A percentile compares a stretch with the other conserved stretches of the same genome.
These are phyloP conservation scores for Erigeron philadelphicus DNA, from an alignment of 140 eudicot genomes.

Conservation along the genomic window DNA sequence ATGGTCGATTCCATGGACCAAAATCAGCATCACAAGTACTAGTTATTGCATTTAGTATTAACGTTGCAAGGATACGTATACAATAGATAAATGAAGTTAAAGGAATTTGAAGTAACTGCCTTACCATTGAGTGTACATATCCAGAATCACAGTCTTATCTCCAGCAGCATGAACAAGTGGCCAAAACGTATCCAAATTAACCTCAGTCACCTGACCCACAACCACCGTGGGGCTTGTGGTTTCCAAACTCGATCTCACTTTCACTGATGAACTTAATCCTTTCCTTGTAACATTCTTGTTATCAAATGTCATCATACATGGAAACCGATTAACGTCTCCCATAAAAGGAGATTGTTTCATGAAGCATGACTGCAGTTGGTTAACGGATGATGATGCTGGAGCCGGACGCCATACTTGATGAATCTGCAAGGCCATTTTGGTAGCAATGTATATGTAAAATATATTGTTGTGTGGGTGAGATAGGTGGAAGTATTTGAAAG, in stretches of 20 bases:
- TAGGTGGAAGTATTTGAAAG: no score
- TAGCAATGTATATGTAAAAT: neutral
- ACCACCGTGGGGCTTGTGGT: constrained; percentile 39
- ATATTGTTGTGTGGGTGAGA: constrained; percentile 17
- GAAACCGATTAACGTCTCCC: constrained; percentile 11
- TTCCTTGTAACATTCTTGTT: constrained; percentile 17
- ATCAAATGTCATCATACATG: constrained; percentile 8
- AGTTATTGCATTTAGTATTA: no score
- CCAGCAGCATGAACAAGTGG: no score
- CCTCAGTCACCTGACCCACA: constrained; percentile 43
- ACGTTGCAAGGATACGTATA: no score
- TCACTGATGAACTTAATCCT: constrained; percentile 20
- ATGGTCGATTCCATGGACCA: no score
- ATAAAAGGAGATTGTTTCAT: constrained; percentile 17
- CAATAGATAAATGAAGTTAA: no score
- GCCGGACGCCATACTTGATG: constrained; percentile 23
- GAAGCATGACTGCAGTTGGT: constrained; percentile 8
- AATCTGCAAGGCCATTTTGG: constrained; percentile 28
- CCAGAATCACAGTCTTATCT: no score
- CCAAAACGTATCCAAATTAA: neutral
- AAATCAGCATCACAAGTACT: no score
- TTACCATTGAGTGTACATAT: no score
- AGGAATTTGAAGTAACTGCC: no score
- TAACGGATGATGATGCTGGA: constrained; percentile 14
- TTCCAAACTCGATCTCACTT: constrained; percentile 42